These are phyloP conservation scores for Apophysomyces variabilis DNA, from an alignment of 371 early-diverging fungal species.

Conservation along the genomic window DNA sequence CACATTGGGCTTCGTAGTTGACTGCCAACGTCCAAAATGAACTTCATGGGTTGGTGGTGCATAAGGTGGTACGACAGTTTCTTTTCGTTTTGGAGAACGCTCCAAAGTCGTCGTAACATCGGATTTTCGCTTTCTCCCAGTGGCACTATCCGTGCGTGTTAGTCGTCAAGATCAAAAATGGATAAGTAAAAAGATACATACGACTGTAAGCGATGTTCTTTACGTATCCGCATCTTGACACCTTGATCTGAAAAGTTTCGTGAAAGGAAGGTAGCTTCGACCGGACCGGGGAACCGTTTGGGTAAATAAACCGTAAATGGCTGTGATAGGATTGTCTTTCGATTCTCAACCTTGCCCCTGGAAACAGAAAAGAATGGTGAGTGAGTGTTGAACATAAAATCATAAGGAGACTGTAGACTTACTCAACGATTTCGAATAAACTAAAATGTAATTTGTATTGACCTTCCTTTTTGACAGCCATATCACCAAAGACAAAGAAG, in stretches of 20 bases:
- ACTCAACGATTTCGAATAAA: conserved; percentile 85
- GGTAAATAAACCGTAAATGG: conserved; percentile 80
- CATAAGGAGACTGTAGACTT: conserved; percentile 20
- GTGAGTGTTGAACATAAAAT: too few species aligned
- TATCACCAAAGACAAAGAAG: conserved; percentile 94
- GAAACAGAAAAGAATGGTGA: neutral
- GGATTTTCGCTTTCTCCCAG: neutral
- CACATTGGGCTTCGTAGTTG: neutral
- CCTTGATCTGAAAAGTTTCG: conserved; percentile 91
- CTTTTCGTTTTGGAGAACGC: conserved; percentile 7
- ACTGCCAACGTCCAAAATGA: conserved; percentile 27
- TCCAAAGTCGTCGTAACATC: neutral
- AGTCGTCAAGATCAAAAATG: neutral
- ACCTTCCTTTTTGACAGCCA: conserved; percentile 87
- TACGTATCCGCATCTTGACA: conserved; percentile 85
- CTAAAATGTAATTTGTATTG: conserved; percentile 82
- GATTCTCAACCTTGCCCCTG: conserved; percentile 67
- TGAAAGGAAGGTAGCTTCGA: conserved; percentile 83
- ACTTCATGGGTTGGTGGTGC: conserved; percentile 23
- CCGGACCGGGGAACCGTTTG: conserved; percentile 90
- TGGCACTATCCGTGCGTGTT: neutral
- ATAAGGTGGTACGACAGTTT: conserved; percentile 10
- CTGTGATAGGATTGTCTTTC: conserved; percentile 69
- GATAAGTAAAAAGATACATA: conserved; percentile 13
- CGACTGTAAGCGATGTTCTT: conserved; percentile 45